A percentile compares a stretch with the other conserved stretches of the same genome.
Evolutionary conservation across 1,139 yeast genomes (phyloP).

Genomic region (Pneumocystis carinii): DNA sequence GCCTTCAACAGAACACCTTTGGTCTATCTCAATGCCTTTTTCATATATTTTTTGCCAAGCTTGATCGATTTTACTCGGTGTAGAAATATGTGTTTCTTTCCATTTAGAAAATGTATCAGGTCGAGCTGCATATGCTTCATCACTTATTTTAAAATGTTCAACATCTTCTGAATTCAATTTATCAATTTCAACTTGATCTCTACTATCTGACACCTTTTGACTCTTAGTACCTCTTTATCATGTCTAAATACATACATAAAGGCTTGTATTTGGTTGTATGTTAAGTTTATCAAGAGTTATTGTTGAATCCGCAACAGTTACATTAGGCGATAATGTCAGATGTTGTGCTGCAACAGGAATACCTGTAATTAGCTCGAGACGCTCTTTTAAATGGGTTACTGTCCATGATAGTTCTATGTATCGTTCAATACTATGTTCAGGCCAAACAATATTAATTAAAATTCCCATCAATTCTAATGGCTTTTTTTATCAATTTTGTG

Average conservation of each 20-base stretch:
- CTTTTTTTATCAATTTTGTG: constrained; percentile 15
- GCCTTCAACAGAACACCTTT: constrained; percentile 29
- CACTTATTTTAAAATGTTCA: not conserved
- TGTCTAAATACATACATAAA: not conserved
- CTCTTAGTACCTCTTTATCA: not conserved
- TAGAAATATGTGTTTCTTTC: constrained; percentile 44
- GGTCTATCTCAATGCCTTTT: constrained; percentile 23
- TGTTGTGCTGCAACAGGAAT: constrained; percentile 48
- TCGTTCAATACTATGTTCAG: constrained; percentile 30
- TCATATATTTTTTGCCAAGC: constrained; percentile 20
- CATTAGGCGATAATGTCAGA: constrained; percentile 21
- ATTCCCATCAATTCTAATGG: not conserved
- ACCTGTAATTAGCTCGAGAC: constrained; percentile 65
- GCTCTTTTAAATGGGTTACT: constrained; percentile 38
- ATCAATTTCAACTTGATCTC: not conserved
- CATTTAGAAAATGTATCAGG: constrained; percentile 54
- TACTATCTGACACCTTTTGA: not conserved
- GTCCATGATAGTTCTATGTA: constrained; percentile 53
- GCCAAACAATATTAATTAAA: not conserved
- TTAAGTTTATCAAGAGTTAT: constrained; percentile 4
- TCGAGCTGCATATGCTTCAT: constrained; percentile 50
- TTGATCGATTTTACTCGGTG: constrained; percentile 19
- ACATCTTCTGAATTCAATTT: constrained; percentile 24
- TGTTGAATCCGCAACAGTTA: constrained; percentile 14
- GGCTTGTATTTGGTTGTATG: not conserved